Conservation (phyloP, 2,329 filamentous ascomycete genomes). For the Cladosporium sp. region DNA sequence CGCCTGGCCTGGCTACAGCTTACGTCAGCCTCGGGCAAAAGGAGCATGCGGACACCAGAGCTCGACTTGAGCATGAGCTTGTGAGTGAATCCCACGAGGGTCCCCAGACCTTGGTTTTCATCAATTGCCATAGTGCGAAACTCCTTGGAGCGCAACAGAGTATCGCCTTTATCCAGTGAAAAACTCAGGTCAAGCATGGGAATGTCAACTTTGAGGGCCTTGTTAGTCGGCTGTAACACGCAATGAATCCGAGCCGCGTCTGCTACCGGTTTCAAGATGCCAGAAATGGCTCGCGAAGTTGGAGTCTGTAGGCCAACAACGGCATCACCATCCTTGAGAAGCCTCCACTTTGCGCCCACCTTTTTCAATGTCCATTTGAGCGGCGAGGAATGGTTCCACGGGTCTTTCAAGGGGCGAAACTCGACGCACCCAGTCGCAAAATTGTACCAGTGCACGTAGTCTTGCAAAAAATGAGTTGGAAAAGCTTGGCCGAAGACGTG, state of each 20-base stretch:
- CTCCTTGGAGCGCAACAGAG: slow-evolving; percentile 19
- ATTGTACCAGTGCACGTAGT: slow-evolving; percentile 59
- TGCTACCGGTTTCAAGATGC: slow-evolving; percentile 38
- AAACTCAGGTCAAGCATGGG: slow-evolving; percentile 23
- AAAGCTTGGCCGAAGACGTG: slow-evolving; percentile 41
- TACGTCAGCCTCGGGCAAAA: slow-evolving; percentile 39
- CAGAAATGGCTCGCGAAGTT: slow-evolving; percentile 46
- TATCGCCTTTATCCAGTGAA: slow-evolving; percentile 4
- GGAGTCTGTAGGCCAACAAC: slow-evolving; percentile 14
- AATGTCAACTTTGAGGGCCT: slow-evolving; percentile 19
- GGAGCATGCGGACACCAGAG: slow-evolving; percentile 45
- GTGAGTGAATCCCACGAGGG: slow-evolving; percentile 54
- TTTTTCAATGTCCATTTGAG: slow-evolving; percentile 31
- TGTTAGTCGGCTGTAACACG: neutral
- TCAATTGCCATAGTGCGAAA: slow-evolving; percentile 34
- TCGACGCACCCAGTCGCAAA: slow-evolving; percentile 44
- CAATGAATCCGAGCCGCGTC: slow-evolving; percentile 14
- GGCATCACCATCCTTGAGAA: slow-evolving; percentile 7
- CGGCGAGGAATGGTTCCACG: slow-evolving; percentile 17
- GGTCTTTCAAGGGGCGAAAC: slow-evolving; percentile 37
- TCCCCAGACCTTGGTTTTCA: slow-evolving; percentile 54
- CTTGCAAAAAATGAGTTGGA: slow-evolving; percentile 45
- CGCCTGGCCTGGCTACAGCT: slow-evolving; percentile 41
- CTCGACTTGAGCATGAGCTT: slow-evolving; percentile 48
- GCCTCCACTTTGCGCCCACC: slow-evolving; percentile 37